A percentile compares a stretch with the other conserved stretches of the same genome.
phyloP scores from a whole-genome alignment of 208 protist genomes.

The Leishmania arabica region DNA sequence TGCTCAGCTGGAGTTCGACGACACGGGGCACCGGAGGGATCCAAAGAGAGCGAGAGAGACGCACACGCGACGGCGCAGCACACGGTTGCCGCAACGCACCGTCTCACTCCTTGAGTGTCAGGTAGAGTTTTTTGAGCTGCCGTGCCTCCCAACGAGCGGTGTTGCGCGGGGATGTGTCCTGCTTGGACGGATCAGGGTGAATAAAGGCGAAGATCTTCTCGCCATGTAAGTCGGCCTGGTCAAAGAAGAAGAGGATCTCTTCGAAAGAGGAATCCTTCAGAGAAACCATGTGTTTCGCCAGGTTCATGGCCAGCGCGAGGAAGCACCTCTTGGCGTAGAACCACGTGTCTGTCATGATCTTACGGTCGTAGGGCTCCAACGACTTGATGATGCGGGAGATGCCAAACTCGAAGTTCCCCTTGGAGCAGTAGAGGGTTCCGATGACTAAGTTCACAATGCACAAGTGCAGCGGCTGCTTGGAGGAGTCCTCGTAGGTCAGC shows the following conservation, averaged over 20 bases:
- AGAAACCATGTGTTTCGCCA: slow-evolving; percentile 98
- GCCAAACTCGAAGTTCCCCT: slow-evolving; percentile 98
- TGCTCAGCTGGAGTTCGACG: not conserved
- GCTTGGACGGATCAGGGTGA: slow-evolving; percentile 84
- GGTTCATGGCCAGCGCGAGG: slow-evolving; percentile 91
- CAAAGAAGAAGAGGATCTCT: slow-evolving; percentile 95
- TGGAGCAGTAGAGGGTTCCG: slow-evolving; percentile 98
- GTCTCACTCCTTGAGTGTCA: slow-evolving; percentile 30
- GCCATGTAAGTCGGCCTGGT: slow-evolving; percentile 92
- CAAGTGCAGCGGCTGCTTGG: slow-evolving; percentile 94
- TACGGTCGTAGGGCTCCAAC: slow-evolving; percentile 96
- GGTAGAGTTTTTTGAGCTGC: slow-evolving; percentile 92
- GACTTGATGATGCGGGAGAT: slow-evolving; percentile 97
- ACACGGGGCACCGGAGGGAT: not conserved
- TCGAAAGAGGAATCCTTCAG: slow-evolving; percentile 93
- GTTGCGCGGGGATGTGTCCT: slow-evolving; percentile 84
- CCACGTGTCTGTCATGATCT: slow-evolving; percentile 97
- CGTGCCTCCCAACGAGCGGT: slow-evolving; percentile 94
- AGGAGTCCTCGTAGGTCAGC: slow-evolving; percentile 74
- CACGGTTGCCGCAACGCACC: not conserved
- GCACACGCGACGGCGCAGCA: not conserved
- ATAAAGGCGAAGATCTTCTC: slow-evolving; percentile 91
- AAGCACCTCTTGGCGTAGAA: slow-evolving; percentile 98
- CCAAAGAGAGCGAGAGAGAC: not conserved
- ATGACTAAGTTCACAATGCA: slow-evolving; percentile 99